Evolutionary conservation across 148 eudicot genomes (phyloP).

Genomic region (Rhododendron kiyosumense): DNA sequence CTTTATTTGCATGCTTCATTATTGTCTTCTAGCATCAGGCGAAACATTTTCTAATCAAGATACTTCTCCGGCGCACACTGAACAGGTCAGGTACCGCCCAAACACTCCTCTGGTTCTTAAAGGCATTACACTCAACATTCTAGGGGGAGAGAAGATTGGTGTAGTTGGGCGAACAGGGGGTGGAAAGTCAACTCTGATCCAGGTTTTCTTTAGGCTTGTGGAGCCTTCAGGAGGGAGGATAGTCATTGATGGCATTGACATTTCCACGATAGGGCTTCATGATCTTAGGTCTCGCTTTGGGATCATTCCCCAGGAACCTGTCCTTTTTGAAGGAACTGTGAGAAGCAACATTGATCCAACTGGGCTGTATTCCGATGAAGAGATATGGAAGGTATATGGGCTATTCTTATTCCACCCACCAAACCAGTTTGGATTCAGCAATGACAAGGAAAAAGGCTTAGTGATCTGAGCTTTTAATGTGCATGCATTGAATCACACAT

Average conservation of each 20-base stretch:
- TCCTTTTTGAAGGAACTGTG: slow-evolving; percentile 93
- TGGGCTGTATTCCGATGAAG: slow-evolving; percentile 73
- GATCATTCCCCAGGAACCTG: slow-evolving; percentile 97
- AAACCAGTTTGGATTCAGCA: background rate
- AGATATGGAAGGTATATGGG: slow-evolving; percentile 81
- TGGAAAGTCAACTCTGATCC: slow-evolving; percentile 90
- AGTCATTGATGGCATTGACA: slow-evolving; percentile 68
- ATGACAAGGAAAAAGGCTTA: background rate
- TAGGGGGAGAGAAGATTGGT: slow-evolving; percentile 89
- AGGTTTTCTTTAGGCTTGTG: slow-evolving; percentile 84
- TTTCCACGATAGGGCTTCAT: slow-evolving; percentile 66
- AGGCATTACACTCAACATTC: slow-evolving; percentile 68
- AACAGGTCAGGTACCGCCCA: slow-evolving; percentile 85
- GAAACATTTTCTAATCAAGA: background rate
- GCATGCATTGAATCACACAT: background rate
- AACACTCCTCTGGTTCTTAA: slow-evolving; percentile 83
- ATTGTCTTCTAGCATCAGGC: background rate
- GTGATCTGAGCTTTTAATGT: background rate
- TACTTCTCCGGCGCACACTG: background rate
- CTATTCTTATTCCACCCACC: background rate
- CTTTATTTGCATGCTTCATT: background rate
- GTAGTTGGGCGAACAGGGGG: slow-evolving; percentile 96
- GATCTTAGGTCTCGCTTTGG: slow-evolving; percentile 96
- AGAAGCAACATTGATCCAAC: slow-evolving; percentile 90
- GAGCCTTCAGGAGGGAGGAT: slow-evolving; percentile 84